Percentiles rank a stretch among this genome's conserved stretches.
Evolutionary conservation across 1,284 basidiomycete species (phyloP).

Genomic region (Flammula alnicola): DNA sequence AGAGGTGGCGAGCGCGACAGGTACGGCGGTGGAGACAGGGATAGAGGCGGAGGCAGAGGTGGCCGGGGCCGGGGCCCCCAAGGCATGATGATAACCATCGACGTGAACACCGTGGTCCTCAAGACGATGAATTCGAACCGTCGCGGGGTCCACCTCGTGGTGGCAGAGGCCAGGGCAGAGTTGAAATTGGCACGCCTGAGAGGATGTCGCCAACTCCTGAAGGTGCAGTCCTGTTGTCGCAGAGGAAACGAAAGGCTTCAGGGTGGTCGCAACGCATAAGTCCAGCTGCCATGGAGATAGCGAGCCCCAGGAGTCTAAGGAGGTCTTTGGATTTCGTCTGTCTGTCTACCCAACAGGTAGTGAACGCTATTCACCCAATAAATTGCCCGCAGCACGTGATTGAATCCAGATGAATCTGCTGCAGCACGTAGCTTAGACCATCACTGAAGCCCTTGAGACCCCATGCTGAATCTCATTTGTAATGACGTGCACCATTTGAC

Average conservation of each 20-base stretch:
- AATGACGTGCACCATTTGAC: too few relatives aligned
- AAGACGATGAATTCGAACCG: constrained; percentile 57
- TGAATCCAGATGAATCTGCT: too few relatives aligned
- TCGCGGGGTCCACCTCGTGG: constrained; percentile 49
- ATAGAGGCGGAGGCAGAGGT: constrained; percentile 48
- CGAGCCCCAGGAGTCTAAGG: too few relatives aligned
- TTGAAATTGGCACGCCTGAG: constrained; percentile 67
- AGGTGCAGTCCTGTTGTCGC: constrained; percentile 81
- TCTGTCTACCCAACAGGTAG: too few relatives aligned
- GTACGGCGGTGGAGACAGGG: constrained; percentile 40
- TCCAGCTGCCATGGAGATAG: too few relatives aligned
- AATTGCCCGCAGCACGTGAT: too few relatives aligned
- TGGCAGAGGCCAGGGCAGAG: constrained; percentile 47
- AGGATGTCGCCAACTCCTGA: constrained; percentile 91
- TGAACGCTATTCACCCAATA: too few relatives aligned
- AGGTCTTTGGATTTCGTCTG: too few relatives aligned
- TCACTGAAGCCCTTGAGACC: too few relatives aligned
- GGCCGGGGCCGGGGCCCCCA: constrained; percentile 36
- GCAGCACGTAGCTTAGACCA: too few relatives aligned
- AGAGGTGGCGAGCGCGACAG: constrained; percentile 41
- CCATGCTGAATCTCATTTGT: too few relatives aligned
- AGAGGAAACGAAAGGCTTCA: constrained; percentile 85
- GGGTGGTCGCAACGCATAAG: too few relatives aligned
- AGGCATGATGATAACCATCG: constrained; percentile 31
- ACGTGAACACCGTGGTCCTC: constrained; percentile 39